A percentile compares a stretch with the other conserved stretches of the same genome.
These are phyloP conservation scores for Pilobolus umbonatus DNA, from an alignment of 192 early-diverging fungal genomes.

Conservation along the genomic window DNA sequence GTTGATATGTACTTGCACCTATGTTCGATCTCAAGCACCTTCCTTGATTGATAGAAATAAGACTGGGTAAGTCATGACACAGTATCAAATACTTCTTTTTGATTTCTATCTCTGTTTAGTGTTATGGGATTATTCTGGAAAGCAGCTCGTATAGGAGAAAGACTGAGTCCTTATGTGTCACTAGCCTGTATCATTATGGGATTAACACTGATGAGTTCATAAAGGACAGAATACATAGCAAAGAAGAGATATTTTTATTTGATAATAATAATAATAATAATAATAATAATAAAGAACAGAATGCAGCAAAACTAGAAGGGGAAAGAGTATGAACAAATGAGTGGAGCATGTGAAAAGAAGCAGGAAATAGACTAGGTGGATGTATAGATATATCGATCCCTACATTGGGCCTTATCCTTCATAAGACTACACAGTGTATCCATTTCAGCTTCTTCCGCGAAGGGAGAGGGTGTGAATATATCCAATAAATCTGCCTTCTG, in stretches of 20 bases:
- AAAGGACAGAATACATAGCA: slow-evolving; percentile 2
- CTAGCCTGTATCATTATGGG: slow-evolving; percentile 88
- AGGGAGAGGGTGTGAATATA: slow-evolving; percentile 44
- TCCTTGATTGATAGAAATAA: slow-evolving; percentile 84
- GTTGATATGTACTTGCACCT: slow-evolving; percentile 96
- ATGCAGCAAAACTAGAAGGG: not conserved
- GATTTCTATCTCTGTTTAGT: slow-evolving; percentile 28
- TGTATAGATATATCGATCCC: slow-evolving; percentile 7
- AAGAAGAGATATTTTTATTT: no score
- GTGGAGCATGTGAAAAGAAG: not conserved
- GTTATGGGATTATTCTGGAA: slow-evolving; percentile 94
- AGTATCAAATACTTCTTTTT: slow-evolving; percentile 4
- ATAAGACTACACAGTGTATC: slow-evolving; percentile 47
- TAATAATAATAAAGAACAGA: slow-evolving; percentile 4
- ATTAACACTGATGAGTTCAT: slow-evolving; percentile 51
- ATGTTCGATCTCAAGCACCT: slow-evolving; percentile 85
- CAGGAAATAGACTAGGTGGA: not conserved
- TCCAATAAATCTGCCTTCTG: slow-evolving; percentile 44
- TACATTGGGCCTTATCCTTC: slow-evolving; percentile 51
- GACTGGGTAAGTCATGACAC: slow-evolving; percentile 53
- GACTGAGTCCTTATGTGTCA: slow-evolving; percentile 92
- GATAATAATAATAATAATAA: slow-evolving; percentile 6
- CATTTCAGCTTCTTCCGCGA: slow-evolving; percentile 53
- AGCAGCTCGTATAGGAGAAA: slow-evolving; percentile 88
- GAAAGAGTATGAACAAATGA: not conserved